These are phyloP conservation scores for Populus hybrid DNA, from an alignment of 441 rosid species.

Conservation along the genomic window DNA sequence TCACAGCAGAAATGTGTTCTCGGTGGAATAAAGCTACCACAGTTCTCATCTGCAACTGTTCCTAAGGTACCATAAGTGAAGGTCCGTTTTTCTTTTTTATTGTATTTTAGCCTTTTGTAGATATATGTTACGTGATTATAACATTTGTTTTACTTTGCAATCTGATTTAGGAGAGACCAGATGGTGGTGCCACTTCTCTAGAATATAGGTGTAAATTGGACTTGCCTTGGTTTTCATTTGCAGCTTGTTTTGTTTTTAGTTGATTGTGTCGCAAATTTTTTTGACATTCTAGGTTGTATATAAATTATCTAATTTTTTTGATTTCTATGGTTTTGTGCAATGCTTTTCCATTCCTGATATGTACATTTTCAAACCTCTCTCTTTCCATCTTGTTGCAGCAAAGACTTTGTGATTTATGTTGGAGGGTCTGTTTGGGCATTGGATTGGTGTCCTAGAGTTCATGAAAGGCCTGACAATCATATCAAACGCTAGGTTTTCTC, in stretches of 20 bases:
- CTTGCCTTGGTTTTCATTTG: not conserved
- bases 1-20: constrained; percentile 17
- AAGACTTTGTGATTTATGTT: constrained; percentile 63
- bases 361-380: constrained; percentile 6
- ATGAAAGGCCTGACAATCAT: too few species aligned
- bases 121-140: constrained; percentile 9
- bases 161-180: constrained; percentile 30
- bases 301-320: not conserved
- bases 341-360: not conserved
- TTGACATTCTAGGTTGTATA: not conserved
- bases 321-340: not conserved
- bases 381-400: constrained; percentile 46
- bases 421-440: too few species aligned
- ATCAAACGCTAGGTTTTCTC: too few species aligned
- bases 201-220: constrained; percentile 41
- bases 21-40: constrained; percentile 47
- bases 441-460: too few species aligned
- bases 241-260: not conserved
- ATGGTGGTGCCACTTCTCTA: constrained; percentile 22
- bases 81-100: not conserved
- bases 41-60: constrained; percentile 77
- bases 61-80: constrained; percentile 45
- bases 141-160: constrained; percentile 11
- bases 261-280: not conserved
- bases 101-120: constrained; percentile 4